Percentiles rank a stretch among this genome's conserved stretches.
Evolutionary conservation across 2,329 filamentous ascomycete species (phyloP).

Genomic region (Clonostachys rhizophaga): DNA sequence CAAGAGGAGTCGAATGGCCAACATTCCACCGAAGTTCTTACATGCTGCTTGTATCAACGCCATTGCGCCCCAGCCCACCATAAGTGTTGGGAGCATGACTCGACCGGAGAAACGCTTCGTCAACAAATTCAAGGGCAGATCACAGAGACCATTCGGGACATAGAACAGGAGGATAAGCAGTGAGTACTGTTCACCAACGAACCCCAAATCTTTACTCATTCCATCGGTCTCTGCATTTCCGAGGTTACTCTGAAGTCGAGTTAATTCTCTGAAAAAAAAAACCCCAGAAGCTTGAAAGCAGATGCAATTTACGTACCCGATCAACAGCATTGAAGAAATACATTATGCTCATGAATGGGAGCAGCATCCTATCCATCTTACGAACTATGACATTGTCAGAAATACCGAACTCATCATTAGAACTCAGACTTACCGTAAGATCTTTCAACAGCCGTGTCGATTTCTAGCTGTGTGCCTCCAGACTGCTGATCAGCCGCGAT

Average conservation of each 20-base stretch:
- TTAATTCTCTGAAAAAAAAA: too few species aligned
- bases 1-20: constrained; percentile 26
- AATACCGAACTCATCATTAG: too few species aligned
- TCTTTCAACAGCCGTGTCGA: too few species aligned
- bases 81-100: constrained; percentile 21
- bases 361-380: constrained; percentile 39
- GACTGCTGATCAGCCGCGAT: too few species aligned
- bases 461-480: too few species aligned
- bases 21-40: constrained; percentile 17
- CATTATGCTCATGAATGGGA: constrained; percentile 54
- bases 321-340: constrained; percentile 31
- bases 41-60: constrained; percentile 17
- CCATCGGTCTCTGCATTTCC: constrained; percentile 2
- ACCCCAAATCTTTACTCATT: constrained; percentile 1
- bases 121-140: constrained; percentile 30
- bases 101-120: constrained; percentile 31
- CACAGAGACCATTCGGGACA: constrained; percentile 26
- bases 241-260: neutral
- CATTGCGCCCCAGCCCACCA: constrained; percentile 26
- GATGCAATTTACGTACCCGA: neutral
- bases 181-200: neutral
- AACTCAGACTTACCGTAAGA: neutral
- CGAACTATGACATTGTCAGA: neutral
- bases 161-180: constrained; percentile 2
- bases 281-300: too few species aligned